A percentile compares a stretch with the other conserved stretches of the same genome.
phyloP scores from a whole-genome alignment of 2,329 filamentous ascomycete species.

The Ascochyta pisi region DNA sequence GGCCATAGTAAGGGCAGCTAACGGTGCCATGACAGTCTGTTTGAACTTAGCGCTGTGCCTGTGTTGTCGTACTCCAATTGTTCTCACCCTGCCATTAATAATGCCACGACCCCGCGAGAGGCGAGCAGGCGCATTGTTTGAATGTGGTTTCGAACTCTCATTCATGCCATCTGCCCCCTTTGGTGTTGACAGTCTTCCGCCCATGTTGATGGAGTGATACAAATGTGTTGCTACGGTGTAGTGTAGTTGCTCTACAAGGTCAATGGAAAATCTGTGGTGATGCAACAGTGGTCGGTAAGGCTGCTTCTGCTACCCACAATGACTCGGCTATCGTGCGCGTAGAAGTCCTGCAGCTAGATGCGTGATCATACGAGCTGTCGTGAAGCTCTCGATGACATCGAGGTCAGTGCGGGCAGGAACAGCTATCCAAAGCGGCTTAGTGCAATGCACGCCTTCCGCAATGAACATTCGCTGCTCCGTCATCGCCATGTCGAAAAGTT shows the following conservation, averaged over 20 bases:
- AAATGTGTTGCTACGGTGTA: neutral
- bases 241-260: neutral
- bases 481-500: conserved; percentile 28
- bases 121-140: conserved; percentile 40
- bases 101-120: conserved; percentile 40
- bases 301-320: neutral
- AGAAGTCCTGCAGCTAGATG: conserved; percentile 4
- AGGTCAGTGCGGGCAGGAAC: conserved; percentile 25
- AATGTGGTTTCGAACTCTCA: conserved; percentile 49
- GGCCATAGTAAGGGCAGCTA: conserved; percentile 70
- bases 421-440: conserved; percentile 25
- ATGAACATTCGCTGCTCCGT: conserved; percentile 22
- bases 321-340: neutral
- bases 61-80: neutral
- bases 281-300: neutral
- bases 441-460: conserved; percentile 20
- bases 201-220: conserved; percentile 44
- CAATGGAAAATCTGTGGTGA: neutral
- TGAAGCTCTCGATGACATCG: conserved; percentile 22
- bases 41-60: neutral
- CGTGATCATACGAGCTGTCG: conserved; percentile 17
- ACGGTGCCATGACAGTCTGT: conserved; percentile 63
- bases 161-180: conserved; percentile 52
- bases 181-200: conserved; percentile 55
- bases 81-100: conserved; percentile 45